Conservation (phyloP, 2,329 filamentous ascomycete genomes). For the Mariannaea elegans region DNA sequence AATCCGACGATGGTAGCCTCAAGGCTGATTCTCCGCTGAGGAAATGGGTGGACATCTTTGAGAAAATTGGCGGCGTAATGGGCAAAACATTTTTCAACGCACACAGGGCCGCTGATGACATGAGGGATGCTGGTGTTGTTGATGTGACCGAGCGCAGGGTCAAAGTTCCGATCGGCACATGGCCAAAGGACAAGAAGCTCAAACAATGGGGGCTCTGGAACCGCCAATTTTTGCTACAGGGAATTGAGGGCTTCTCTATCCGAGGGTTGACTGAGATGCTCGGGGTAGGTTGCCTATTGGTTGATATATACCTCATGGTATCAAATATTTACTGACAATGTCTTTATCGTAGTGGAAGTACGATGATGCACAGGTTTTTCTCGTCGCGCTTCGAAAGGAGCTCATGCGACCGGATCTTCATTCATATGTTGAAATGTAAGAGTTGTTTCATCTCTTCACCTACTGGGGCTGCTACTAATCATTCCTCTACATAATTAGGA, state of each 20-base stretch:
- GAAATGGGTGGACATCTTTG: conserved; percentile 31
- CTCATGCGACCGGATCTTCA: too few species aligned
- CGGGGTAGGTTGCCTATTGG: conserved; percentile 14
- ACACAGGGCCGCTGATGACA: conserved; percentile 18
- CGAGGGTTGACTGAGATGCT: conserved; percentile 33
- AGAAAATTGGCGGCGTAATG: conserved; percentile 25
- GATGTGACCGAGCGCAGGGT: conserved; percentile 26
- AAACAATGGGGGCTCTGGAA: conserved; percentile 41
- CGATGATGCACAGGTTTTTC: too few species aligned
- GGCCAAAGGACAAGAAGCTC: conserved; percentile 43
- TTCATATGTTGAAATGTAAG: too few species aligned
- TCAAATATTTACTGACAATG: too few species aligned
- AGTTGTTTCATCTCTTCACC: too few species aligned
- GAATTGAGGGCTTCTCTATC: conserved; percentile 37
- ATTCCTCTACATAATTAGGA: too few species aligned
- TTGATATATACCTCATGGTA: too few species aligned
- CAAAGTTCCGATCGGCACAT: conserved; percentile 36
- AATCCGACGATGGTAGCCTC: conserved; percentile 39
- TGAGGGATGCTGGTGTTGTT: conserved; percentile 32
- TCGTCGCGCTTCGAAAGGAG: too few species aligned
- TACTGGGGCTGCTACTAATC: too few species aligned
- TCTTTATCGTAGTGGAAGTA: too few species aligned
- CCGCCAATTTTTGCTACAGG: conserved; percentile 33
- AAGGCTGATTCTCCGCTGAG: conserved; percentile 25
- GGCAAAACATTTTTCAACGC: conserved; percentile 31